Percentiles rank a stretch among this genome's conserved stretches.
phyloP scores from a whole-genome alignment of 2,329 filamentous ascomycete species.

The Hypoxylon sp. region DNA sequence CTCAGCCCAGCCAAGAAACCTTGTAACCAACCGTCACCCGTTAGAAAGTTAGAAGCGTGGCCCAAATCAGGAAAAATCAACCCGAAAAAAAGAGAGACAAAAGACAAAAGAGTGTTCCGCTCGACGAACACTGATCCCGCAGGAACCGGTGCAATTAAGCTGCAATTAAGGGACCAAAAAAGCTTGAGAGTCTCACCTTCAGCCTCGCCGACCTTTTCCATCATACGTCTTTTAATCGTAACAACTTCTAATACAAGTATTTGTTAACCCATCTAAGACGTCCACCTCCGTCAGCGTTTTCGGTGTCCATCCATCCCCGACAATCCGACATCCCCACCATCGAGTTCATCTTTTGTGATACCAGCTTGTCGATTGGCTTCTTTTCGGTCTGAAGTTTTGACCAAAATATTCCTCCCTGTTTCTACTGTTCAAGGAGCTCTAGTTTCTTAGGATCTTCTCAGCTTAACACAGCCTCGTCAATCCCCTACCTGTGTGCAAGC shows the following conservation, averaged over 20 bases:
- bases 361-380: not conserved
- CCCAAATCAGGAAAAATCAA: slow-evolving; percentile 30
- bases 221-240: not conserved
- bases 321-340: slow-evolving; percentile 37
- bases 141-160: slow-evolving; percentile 6
- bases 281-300: slow-evolving; percentile 22
- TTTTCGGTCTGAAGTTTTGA: slow-evolving; percentile 1
- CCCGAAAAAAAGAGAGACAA: slow-evolving; percentile 3
- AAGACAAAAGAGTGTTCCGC: not conserved
- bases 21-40: slow-evolving; percentile 18
- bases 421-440: slow-evolving; percentile 1
- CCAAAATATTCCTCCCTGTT: slow-evolving; percentile 11
- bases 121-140: slow-evolving; percentile 15
- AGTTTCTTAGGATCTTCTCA: slow-evolving; percentile 6
- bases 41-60: slow-evolving; percentile 6
- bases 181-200: not conserved
- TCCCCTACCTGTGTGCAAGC: slow-evolving; percentile 20
- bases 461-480: slow-evolving; percentile 6
- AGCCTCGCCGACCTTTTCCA: not conserved
- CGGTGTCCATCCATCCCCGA: slow-evolving; percentile 24
- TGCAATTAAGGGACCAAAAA: slow-evolving; percentile 10
- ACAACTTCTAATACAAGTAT: slow-evolving; percentile 3
- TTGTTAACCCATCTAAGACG: slow-evolving; percentile 18
- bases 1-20: slow-evolving; percentile 27
- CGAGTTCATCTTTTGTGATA: slow-evolving; percentile 12